Evolutionary conservation across 257 asterid genomes (phyloP).

Genomic region (Fraxinus anomala): DNA sequence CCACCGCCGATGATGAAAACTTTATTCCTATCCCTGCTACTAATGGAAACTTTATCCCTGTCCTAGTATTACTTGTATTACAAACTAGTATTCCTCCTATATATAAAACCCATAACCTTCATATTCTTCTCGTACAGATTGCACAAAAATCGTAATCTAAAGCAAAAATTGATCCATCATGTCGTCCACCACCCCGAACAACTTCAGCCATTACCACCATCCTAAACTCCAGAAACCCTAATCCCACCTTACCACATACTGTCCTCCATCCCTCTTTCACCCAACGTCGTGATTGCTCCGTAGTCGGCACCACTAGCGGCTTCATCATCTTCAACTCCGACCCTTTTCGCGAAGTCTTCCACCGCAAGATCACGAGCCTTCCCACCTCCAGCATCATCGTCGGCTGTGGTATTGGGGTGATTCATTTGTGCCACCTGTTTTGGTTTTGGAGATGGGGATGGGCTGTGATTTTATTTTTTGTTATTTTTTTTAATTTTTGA

Average conservation of each 20-base stretch:
- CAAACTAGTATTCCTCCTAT: too few species aligned
- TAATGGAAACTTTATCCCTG: too few species aligned
- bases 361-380: constrained; percentile 35
- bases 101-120: background rate
- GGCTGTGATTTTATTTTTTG: too few species aligned
- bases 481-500: too few species aligned
- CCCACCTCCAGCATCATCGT: constrained; percentile 13
- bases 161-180: background rate
- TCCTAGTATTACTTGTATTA: too few species aligned
- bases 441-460: too few species aligned
- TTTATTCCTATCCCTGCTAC: too few species aligned
- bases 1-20: too few species aligned
- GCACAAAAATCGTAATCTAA: background rate
- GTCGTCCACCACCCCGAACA: background rate
- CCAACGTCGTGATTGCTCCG: constrained; percentile 51
- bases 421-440: too few species aligned
- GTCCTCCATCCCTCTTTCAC: constrained; percentile 57
- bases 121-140: background rate
- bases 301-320: constrained; percentile 53
- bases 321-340: constrained; percentile 51
- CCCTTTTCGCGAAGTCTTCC: constrained; percentile 47
- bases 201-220: background rate
- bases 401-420: constrained; percentile 43
- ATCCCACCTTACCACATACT: constrained; percentile 29
- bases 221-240: constrained; percentile 19